Conservation (phyloP, 768 basidiomycete genomes). For the Leccinum fibrillosum region DNA sequence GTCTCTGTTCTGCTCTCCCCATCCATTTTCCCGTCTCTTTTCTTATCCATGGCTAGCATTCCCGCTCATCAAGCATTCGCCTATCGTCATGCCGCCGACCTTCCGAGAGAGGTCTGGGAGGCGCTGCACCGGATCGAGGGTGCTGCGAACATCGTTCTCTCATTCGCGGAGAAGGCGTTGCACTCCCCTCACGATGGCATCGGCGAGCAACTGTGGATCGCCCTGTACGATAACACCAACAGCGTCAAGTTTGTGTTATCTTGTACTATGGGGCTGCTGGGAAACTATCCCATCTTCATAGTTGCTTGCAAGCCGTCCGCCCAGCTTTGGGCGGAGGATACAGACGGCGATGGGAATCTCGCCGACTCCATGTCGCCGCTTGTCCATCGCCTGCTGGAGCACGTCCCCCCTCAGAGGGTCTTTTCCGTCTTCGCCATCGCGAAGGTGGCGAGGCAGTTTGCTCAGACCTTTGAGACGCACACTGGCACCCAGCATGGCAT, state of each 20-base stretch:
- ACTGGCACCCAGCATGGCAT: neutral
- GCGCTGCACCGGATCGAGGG: constrained; percentile 28
- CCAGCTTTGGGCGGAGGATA: neutral
- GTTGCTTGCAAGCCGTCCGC: neutral
- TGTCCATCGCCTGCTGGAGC: neutral
- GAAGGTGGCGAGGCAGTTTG: constrained; percentile 44
- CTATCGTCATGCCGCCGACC: constrained; percentile 4
- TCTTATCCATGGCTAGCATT: constrained; percentile 16
- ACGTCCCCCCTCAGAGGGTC: neutral
- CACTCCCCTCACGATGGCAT: neutral
- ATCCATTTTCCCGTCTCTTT: constrained; percentile 1
- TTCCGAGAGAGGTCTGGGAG: constrained; percentile 29
- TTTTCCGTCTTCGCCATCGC: constrained; percentile 32
- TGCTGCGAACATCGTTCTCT: constrained; percentile 39
- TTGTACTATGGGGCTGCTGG: constrained; percentile 52
- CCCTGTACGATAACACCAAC: constrained; percentile 17
- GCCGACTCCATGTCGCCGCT: neutral
- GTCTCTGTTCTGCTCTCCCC: neutral
- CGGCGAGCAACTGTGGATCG: constrained; percentile 31
- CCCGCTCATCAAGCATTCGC: neutral
- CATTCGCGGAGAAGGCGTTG: constrained; percentile 34
- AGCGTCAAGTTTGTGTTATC: constrained; percentile 44
- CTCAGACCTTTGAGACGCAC: constrained; percentile 41
- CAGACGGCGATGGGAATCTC: neutral
- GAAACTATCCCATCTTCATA: constrained; percentile 53